Conservation (phyloP, 352 stramenopile species). For the Phytophthora tubulina region DNA sequence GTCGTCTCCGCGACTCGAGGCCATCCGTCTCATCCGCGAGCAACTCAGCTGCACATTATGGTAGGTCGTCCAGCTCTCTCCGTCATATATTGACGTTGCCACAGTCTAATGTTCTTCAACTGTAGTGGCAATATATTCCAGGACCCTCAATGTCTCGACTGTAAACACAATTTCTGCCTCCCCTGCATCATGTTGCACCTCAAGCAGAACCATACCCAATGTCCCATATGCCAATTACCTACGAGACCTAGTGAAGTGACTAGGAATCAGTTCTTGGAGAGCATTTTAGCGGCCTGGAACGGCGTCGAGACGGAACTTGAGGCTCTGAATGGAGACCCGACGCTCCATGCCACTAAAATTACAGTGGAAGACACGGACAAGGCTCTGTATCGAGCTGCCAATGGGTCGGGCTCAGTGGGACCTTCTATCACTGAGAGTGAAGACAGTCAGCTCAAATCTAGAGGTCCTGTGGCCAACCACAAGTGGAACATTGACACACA, state of each 20-base stretch:
- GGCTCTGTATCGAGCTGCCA: slow-evolving; percentile 40
- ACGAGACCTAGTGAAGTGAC: slow-evolving; percentile 83
- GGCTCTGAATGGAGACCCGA: slow-evolving; percentile 44
- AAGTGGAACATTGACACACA: slow-evolving; percentile 84
- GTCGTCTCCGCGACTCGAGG: slow-evolving; percentile 58
- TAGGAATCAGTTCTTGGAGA: slow-evolving; percentile 89
- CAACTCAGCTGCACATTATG: slow-evolving; percentile 83
- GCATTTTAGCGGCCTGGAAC: slow-evolving; percentile 83
- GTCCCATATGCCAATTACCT: slow-evolving; percentile 77
- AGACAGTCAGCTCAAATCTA: slow-evolving; percentile 20
- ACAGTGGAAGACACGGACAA: slow-evolving; percentile 48
- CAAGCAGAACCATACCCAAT: slow-evolving; percentile 63
- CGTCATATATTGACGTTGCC: background rate
- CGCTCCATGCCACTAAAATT: slow-evolving; percentile 42
- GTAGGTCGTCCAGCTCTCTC: slow-evolving; percentile 40
- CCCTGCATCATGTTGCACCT: slow-evolving; percentile 78
- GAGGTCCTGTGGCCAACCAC: slow-evolving; percentile 59
- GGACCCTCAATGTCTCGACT: slow-evolving; percentile 88
- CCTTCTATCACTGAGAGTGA: background rate
- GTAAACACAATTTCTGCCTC: slow-evolving; percentile 91
- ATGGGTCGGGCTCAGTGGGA: slow-evolving; percentile 1
- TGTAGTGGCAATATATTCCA: slow-evolving; percentile 73
- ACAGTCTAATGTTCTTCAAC: slow-evolving; percentile 10
- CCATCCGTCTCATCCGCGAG: slow-evolving; percentile 81
- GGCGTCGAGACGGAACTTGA: slow-evolving; percentile 71